Evolutionary conservation across 768 basidiomycete genomes (phyloP), one percentile per base, ranked within the genome.

Genomic region (Boletus reticulatus): DNA sequence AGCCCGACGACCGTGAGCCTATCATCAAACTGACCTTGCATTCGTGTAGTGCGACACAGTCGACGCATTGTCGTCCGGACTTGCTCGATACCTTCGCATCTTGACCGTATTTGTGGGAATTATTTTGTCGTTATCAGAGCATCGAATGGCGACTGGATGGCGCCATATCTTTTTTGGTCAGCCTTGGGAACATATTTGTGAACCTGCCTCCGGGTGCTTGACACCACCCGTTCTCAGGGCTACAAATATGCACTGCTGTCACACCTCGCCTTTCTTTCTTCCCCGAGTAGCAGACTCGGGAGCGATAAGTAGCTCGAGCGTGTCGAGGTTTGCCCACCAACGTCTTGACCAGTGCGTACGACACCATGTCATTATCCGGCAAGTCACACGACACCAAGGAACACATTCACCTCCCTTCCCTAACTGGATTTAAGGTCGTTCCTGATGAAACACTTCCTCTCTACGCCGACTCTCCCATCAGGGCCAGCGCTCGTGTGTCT

Each of bases 371-470:
- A 36, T 37, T 17, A 20, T 29, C 52, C 10, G 53, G 56, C 20
- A 44, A 55, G 46, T 17, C 17, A 0, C n/a, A 38, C 42, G 43
- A 38, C 37, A 22, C 38, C 6, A 12, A 8, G 46, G 10, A 31
- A 34, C 48, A 7, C 12, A 19, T 37, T 27, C 38, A 16, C 37
- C 6, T 60, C 44, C 24, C 46, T 43, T 38, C 20, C 6, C 36
- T 48, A 20, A 20, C 38, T 12, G 38, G 42, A 17, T n/a, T 22
- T 19, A 41, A 57, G n/a, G 0, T 44, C 16, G 19, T 11, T 41
- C 47, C 53, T 2, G 41, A 60, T 7, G 57, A 61, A 6, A 43
- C 2, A 1, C 66, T 69, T 39, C 69, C 69, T 8, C 44, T 66
- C 12, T 59, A 69, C 27, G 45, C 60, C 17, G 16, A 48, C 34